Base-by-base conservation (phyloP, 139 green algal genomes). In the Monoraphidium neglectum region DNA sequence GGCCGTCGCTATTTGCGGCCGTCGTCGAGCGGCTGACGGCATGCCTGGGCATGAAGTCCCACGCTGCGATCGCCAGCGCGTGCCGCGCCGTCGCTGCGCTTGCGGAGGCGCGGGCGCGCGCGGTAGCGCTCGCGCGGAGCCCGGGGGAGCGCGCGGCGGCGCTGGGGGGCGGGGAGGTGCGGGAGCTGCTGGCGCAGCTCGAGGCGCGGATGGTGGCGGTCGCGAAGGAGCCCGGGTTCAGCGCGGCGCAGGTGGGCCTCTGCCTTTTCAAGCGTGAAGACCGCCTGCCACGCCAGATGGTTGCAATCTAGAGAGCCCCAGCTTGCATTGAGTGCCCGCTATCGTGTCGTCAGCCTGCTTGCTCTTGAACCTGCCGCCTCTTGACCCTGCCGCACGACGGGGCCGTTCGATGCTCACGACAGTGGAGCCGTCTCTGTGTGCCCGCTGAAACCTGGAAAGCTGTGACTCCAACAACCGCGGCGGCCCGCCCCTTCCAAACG, bases 1-100 rank as follows among this genome's bases (percentile, higher is more conserved):
- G 8, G 15, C 35, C 37, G 37, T 28, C 30, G 15, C 70, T 90
- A 43, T 83, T 90, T 56, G 76, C 15, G 13, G 66, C 76, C 62
- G 67, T 88, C 6, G 62, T 78, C 3, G 40, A 36, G 36, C 82
- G 82, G 12, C 69, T 90, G 77, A 63, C 86, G 47, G 51, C 37
- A 0, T 69, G 36, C n/a, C 82, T 90, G 5, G 46, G n/a, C 18
- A 37, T 36, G 0, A 77, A 62, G 40, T 70, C 57, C 40, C 72
- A 77, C 24, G 72, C 72, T 51, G 59, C 72, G 1, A 77, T 77
- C 28, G 67, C 23, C 51, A 74, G 64, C 49, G 63, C 64, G 24
- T 72, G 61, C 2, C 49, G 74, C 28, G 74, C 65, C 30, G 74
- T 80, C 26, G 64, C 51, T 28, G 74, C 37, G 32, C 74, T 80